Evolutionary conservation across 306 rosid genomes (phyloP), one percentile per base, ranked within the genome.

Genomic region (Trifolium fragiferum): DNA sequence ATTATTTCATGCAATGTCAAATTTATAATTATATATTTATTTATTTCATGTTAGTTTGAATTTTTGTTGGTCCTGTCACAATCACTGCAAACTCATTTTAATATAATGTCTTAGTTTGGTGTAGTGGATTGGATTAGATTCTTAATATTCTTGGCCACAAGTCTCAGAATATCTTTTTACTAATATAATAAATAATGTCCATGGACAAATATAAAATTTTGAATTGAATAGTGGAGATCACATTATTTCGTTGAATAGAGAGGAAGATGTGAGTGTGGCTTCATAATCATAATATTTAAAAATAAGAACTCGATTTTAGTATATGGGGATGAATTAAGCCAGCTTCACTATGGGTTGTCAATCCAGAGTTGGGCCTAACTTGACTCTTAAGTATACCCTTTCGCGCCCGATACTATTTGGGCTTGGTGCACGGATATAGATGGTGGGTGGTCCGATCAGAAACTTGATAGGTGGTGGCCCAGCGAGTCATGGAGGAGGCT

Each of bases 61-160:
- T 47, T 18, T 47, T 47, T 47, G 53, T 12, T 35, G 8, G 2
- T 47, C 5, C 59, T 46, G 73, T 68, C 59, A 41, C 13, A 8
- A 20, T 72, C 69, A 73, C 33, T 30, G 14, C 18, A 61, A 20
- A 73, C 46, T 44, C 30, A 7, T 69, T 70, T 61, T 20, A 69
- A 68, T 66, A 47, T 46, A 30, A 35, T 14, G 25, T 10, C 38
- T 49, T 60, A 4, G 44, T 66, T 41, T 16, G 40, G 51, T 68
- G 68, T 61, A 12, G 5, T 47, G 33, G 35, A 6, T n/a, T n/a
- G 32, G 33, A 11, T 72, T 15, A 46, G 51, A 43, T 43, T 43
- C 21, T 54, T 11, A n/a, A 23, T 37, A 57, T 41, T 25, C 23
- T 41, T 66, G 57, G 32, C n/a, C 37, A 30, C 46, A 8, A 62